Conservation (phyloP, 164 flowering plant species). For the Platanus orientalis region DNA sequence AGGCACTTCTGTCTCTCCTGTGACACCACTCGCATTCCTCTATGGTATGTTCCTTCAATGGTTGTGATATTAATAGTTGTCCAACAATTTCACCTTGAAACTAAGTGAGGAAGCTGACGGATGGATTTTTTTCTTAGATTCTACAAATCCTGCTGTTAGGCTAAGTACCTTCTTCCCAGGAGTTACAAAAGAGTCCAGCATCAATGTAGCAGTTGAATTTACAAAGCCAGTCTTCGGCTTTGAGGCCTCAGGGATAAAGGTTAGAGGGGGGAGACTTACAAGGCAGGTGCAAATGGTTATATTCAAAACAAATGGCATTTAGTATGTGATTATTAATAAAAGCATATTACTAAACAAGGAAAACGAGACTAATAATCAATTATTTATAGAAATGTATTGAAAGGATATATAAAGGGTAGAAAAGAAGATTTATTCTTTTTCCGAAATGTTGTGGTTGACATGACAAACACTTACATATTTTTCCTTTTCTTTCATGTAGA, state of each 20-base stretch:
- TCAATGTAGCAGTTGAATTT: slow-evolving; percentile 48
- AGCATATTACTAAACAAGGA: no score
- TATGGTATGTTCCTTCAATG: slow-evolving; percentile 1
- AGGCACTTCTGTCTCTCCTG: no score
- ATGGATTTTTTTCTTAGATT: slow-evolving; percentile 32
- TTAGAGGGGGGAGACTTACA: slow-evolving; percentile 45
- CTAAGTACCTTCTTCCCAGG: slow-evolving; percentile 34
- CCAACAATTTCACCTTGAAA: background rate
- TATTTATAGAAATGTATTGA: no score
- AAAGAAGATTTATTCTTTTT: no score
- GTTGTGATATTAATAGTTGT: background rate
- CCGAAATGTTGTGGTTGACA: background rate
- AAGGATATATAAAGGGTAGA: no score
- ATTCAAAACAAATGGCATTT: slow-evolving; percentile 1
- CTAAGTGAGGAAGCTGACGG: slow-evolving; percentile 13
- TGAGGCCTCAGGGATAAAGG: slow-evolving; percentile 35
- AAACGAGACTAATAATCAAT: background rate
- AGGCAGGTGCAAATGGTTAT: slow-evolving; percentile 55
- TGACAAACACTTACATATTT: background rate
- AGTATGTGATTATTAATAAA: no score
- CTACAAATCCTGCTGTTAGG: slow-evolving; percentile 34
- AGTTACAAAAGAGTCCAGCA: slow-evolving; percentile 30
- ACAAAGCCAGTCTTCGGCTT: slow-evolving; percentile 61
- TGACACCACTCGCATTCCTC: no score
- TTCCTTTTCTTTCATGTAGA: slow-evolving; percentile 23